Conservation (phyloP, 2,329 filamentous ascomycete species). For the Cladosporium sp. region DNA sequence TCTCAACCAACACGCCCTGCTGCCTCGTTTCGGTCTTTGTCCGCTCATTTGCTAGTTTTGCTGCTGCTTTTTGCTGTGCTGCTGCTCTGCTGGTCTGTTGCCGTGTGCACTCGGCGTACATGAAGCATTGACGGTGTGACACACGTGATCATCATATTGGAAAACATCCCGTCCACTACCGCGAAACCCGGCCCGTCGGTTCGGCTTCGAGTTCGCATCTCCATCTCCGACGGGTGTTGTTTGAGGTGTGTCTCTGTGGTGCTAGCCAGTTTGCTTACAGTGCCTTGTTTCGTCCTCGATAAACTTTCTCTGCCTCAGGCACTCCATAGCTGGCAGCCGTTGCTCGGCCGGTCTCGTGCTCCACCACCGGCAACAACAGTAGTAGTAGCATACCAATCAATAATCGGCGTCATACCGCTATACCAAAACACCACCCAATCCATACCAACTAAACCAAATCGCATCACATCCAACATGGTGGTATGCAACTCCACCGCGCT, state of each 20-base stretch:
- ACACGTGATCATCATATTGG: conserved; percentile 3
- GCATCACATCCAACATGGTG: conserved; percentile 25
- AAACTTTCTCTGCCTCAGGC: not conserved
- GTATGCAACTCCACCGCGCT: conserved; percentile 18
- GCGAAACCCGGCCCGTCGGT: not conserved
- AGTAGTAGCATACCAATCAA: conserved; percentile 1
- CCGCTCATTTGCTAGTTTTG: not conserved
- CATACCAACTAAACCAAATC: not conserved
- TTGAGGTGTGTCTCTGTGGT: not conserved
- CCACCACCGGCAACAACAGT: not conserved
- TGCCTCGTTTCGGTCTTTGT: conserved; percentile 2
- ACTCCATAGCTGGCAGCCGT: not conserved
- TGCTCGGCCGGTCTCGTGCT: conserved; percentile 14
- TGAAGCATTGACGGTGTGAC: conserved; percentile 8
- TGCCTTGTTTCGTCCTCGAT: not conserved
- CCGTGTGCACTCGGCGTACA: not conserved
- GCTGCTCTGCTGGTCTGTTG: not conserved
- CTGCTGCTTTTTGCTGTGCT: not conserved
- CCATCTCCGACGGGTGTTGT: not conserved
- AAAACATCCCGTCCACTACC: not conserved
- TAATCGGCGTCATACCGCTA: conserved; percentile 5
- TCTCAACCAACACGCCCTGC: conserved; percentile 6
- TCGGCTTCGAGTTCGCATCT: conserved; percentile 6
- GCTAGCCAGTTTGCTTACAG: not conserved
- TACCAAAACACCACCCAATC: conserved; percentile 7